Percentiles rank a stretch among this genome's conserved stretches.
Conservation (phyloP, 2,329 filamentous ascomycete species). For the Ophiostoma triangulosporum region DNA sequence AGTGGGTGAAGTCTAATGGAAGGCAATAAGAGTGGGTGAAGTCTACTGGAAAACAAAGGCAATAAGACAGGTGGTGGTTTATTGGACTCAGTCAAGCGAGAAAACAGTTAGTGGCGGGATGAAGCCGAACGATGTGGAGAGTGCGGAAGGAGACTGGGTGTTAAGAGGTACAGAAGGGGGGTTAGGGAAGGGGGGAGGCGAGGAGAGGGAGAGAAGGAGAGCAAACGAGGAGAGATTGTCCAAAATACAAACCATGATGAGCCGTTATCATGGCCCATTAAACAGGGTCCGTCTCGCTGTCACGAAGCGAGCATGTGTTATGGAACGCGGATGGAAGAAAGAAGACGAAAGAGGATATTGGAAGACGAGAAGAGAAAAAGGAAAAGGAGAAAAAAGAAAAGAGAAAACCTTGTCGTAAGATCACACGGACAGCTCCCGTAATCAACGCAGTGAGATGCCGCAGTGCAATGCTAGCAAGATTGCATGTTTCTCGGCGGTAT, state of each 20-base stretch:
- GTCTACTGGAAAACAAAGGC: not conserved
- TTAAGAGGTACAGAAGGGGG: not conserved
- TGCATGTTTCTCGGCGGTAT: too few relatives aligned
- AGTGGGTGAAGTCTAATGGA: not conserved
- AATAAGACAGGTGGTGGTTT: constrained; percentile 1
- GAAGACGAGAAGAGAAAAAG: not conserved
- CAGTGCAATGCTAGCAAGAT: too few relatives aligned
- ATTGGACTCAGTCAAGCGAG: constrained; percentile 4
- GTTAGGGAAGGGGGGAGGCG: not conserved
- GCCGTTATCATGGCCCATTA: not conserved
- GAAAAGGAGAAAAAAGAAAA: not conserved
- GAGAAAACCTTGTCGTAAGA: not conserved
- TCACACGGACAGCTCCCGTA: too few relatives aligned
- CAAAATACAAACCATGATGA: not conserved
- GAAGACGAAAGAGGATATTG: not conserved
- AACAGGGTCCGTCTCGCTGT: not conserved
- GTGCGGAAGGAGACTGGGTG: too few relatives aligned
- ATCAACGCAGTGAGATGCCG: too few relatives aligned
- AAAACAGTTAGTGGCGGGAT: not conserved
- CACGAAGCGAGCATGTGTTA: not conserved
- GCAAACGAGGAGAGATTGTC: not conserved
- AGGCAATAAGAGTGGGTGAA: not conserved
- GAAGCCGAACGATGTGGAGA: not conserved
- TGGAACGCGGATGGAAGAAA: not conserved
- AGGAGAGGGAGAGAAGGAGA: not conserved